Evolutionary conservation across 805 yeast species (phyloP), one percentile per base, ranked within the genome.

Genomic region (Lipomyces anomalus): DNA sequence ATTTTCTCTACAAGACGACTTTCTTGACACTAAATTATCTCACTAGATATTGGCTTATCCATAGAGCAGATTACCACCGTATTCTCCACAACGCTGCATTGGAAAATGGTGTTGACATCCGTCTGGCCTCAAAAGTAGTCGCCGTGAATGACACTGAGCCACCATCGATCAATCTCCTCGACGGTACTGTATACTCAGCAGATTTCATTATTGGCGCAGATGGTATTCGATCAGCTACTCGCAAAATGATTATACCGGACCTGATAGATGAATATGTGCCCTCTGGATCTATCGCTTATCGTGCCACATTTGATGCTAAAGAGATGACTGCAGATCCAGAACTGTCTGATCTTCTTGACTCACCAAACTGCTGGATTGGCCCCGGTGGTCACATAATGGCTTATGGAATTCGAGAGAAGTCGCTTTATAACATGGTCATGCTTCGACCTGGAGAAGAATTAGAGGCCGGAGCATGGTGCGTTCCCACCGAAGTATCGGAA

Each of bases 401-500:
- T 9, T 48, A 48, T 20, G 40, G 44, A 4, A 41, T 48, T 34
- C 43, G 43, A 11, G 36, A 39, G 22, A 44, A 44, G 6, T 30
- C 24, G 28, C 30, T 48, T 13, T 45, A 35, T 39, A 48, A 48
- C 43, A 17, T 48, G 9, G 53, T 48, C 26, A 23, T 48, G 42
- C 35, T 48, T 17, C 40, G 37, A 9, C 47, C 47, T 5, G 53
- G 41, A 35, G 50, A 43, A 3, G 30, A 28, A 17, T 13, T 26
- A 9, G 42, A 38, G 23, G 3, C 38, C 35, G 30, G 37, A 6
- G 7, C 11, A 41, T 6, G 48, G 44, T 3, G 33, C n/a, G 11
- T 38, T 40, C 38, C 32, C 33, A 50, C 43, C n/a, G 30, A 38
- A 9, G 48, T 44, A 21, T 62, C 59, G 39, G 65, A 61, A 37